Base-by-base conservation (phyloP, 177 flowering plant genomes). In the Telopea speciosissima region DNA sequence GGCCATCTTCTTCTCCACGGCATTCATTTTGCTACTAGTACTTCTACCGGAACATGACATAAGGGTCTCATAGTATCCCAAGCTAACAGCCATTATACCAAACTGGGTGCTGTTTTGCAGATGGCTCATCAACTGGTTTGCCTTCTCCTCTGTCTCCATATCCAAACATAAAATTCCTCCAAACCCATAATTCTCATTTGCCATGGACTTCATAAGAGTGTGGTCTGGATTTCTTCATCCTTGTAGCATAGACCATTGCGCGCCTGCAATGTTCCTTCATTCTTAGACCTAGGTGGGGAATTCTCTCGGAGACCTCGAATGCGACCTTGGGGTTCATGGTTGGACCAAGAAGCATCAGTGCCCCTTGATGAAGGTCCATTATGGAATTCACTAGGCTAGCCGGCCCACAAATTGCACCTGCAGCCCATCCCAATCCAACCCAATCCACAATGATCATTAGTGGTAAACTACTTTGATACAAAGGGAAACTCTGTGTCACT, bases 31-130 rank as follows among this genome's bases (percentile, higher is more conserved):
- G 33, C 96, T 92, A 63, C 98, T 94, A 0, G 96, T 92, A 77
- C 95, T 90, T 60, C 88, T 89, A 0, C 95, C 90, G 0, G 97
- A 94, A 81, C 96, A 93, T 0, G 98, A 93, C 95, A 93, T 93
- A 44, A 93, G 87, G 2, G 97, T 93, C 79, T 91, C 98, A 40
- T 89, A 85, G 82, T 91, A 93, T 5, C 97, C 97, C 82, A 93
- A 68, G 71, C 97, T 93, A 33, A 93, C 98, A 0, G 96, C 98
- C 89, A 91, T 89, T 79, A 93, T 71, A 70, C 98, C 98, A 36
- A 91, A 93, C 52, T 87, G 93, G 17, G 90, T 77, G 80, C 17
- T 62, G 72, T 93, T 91, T 67, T 93, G 97, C 58, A 93, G 73
- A 12, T 77, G 78, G 79, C 81, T 65, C 98, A 93, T 91, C 63